A percentile compares a stretch with the other conserved stretches of the same genome.
Conservation (phyloP, 495 filamentous ascomycete genomes). For the Thozetella sp. region DNA sequence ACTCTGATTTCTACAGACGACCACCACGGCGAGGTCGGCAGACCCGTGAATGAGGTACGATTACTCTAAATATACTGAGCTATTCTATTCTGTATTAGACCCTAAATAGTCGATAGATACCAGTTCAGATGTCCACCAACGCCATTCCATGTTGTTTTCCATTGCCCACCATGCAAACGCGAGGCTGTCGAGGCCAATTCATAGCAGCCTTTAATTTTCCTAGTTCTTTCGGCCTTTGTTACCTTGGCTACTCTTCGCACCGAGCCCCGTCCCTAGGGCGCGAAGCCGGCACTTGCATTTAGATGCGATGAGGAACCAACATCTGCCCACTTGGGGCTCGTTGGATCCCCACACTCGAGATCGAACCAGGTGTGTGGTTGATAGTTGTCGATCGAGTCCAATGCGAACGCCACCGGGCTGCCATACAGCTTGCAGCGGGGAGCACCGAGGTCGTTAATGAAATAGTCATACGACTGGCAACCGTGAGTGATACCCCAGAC, state of each 20-base stretch:
- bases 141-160: neutral
- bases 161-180: neutral
- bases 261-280: neutral
- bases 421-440: slow-evolving; percentile 24
- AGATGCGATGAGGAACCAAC: neutral
- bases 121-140: neutral
- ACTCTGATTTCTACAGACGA: too few relatives aligned
- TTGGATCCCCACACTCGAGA: slow-evolving; percentile 22
- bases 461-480: slow-evolving; percentile 22
- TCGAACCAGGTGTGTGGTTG: slow-evolving; percentile 25
- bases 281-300: neutral
- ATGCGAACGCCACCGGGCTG: slow-evolving; percentile 16
- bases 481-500: slow-evolving; percentile 11
- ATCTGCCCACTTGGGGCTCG: slow-evolving; percentile 3
- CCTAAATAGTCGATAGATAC: too few relatives aligned
- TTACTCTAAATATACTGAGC: neutral
- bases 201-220: neutral
- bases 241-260: neutral
- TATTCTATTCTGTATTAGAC: neutral
- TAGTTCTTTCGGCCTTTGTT: neutral
- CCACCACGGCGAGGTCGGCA: neutral
- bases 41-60: neutral
- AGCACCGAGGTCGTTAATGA: slow-evolving; percentile 11
- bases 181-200: too few relatives aligned
- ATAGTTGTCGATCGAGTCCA: slow-evolving; percentile 14